A percentile compares a stretch with the other conserved stretches of the same genome.
Evolutionary conservation across 225 moss, liverwort and hornwort species (phyloP).

Genomic region (Bryoerythrophyllum caledonicum): DNA sequence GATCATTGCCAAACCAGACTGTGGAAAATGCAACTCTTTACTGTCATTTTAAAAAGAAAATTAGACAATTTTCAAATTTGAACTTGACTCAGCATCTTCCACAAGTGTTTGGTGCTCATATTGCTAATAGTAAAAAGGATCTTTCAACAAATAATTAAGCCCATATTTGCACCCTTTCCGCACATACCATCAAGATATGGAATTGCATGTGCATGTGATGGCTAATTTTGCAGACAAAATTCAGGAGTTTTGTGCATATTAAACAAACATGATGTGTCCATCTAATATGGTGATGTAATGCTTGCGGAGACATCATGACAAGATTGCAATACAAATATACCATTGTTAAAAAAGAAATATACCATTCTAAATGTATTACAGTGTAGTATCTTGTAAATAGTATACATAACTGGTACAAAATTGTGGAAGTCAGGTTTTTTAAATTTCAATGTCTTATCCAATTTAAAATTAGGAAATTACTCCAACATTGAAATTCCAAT

Average conservation of each 20-base stretch:
- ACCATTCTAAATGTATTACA: no score
- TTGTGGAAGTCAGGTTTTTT: no score
- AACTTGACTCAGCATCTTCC: not conserved
- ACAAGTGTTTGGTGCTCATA: not conserved
- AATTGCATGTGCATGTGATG: not conserved
- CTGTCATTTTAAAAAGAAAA: not conserved
- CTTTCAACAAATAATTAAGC: not conserved
- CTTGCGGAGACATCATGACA: not conserved
- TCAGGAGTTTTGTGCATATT: not conserved
- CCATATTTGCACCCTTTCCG: not conserved
- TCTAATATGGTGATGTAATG: not conserved
- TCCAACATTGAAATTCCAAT: no score
- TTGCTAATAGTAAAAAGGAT: not conserved
- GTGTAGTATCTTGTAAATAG: no score
- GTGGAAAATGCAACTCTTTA: not conserved
- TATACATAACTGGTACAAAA: no score
- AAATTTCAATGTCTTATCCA: no score
- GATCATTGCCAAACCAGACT: not conserved
- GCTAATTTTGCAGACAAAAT: not conserved
- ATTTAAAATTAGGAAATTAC: no score
- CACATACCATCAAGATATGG: not conserved
- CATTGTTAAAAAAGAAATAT: no score
- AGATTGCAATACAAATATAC: no score
- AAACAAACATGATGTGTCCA: not conserved
- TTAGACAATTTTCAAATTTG: not conserved